phyloP scores from a whole-genome alignment of 2,329 filamentous ascomycete species.

The Aspergillus candidus region DNA sequence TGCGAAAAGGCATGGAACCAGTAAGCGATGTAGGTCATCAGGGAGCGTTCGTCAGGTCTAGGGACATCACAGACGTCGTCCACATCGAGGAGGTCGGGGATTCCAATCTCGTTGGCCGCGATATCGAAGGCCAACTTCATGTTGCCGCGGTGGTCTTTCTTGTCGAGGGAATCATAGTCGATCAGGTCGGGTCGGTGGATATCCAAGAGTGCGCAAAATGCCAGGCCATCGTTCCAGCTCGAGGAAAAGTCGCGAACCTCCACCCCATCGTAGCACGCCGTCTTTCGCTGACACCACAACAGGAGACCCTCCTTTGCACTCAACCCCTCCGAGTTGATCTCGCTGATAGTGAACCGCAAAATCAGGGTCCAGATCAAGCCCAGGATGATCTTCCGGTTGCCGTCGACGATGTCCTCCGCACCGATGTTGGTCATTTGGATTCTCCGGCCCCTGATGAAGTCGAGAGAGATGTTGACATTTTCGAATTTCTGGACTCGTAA shows the following conservation, averaged over 20 bases:
- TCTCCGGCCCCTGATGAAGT: constrained; percentile 83
- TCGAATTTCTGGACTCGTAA: constrained; percentile 95
- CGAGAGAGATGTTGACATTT: constrained; percentile 91
- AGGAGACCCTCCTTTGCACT: constrained; percentile 93
- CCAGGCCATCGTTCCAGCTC: constrained; percentile 96
- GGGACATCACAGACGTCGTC: constrained; percentile 97
- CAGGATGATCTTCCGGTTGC: constrained; percentile 94
- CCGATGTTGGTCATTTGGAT: constrained; percentile 99
- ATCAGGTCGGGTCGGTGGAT: constrained; percentile 97
- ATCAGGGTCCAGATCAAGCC: constrained; percentile 98
- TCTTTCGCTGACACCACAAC: constrained; percentile 97
- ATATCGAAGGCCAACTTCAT: constrained; percentile 98
- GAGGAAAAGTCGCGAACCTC: constrained; percentile 89
- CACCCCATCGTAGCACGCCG: constrained; percentile 95
- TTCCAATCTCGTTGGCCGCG: constrained; percentile 91
- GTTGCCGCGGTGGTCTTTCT: constrained; percentile 88
- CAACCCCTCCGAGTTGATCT: constrained; percentile 97
- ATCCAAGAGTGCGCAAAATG: constrained; percentile 92
- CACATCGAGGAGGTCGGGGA: constrained; percentile 89
- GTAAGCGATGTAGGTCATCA: constrained; percentile 99
- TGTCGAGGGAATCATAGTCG: constrained; percentile 91
- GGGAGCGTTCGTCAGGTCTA: constrained; percentile 88
- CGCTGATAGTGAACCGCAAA: constrained; percentile 94
- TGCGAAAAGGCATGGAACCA: constrained; percentile 99
- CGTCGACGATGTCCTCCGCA: constrained; percentile 95